Evolutionary conservation across 129 eudicot genomes (phyloP).

Genomic region (Solidago caesia): DNA sequence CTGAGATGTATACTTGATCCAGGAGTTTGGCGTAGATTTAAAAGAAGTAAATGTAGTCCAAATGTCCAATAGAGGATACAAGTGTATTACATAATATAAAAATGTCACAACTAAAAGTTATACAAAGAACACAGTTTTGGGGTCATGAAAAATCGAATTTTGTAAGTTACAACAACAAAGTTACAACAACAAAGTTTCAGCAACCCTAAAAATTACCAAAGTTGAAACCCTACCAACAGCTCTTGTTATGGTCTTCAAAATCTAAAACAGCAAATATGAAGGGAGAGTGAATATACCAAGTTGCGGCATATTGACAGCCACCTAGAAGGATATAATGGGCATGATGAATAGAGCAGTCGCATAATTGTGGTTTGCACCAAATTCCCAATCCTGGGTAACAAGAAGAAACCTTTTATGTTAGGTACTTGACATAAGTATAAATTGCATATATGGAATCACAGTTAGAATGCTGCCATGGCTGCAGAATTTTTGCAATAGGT

Average conservation of each 20-base stretch:
- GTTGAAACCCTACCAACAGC: not conserved
- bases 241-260: constrained; percentile 10
- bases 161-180: constrained; percentile 2
- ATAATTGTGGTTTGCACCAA: constrained; percentile 78
- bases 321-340: constrained; percentile 83
- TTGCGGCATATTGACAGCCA: constrained; percentile 90
- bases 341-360: constrained; percentile 87
- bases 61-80: not conserved
- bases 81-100: not conserved
- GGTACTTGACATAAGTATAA: not conserved
- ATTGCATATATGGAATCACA: constrained; percentile 10
- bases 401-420: constrained; percentile 14
- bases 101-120: not conserved
- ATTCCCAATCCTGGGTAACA: constrained; percentile 62
- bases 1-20: too few relatives aligned
- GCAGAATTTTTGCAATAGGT: too few relatives aligned
- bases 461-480: constrained; percentile 6
- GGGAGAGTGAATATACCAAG: constrained; percentile 49
- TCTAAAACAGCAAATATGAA: constrained; percentile 17
- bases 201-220: not conserved
- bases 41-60: not conserved
- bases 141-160: not conserved
- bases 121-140: not conserved
- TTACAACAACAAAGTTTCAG: not conserved
- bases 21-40: too few relatives aligned